A percentile compares a stretch with the other conserved stretches of the same genome.
Conservation (phyloP, 345 rosid genomes). For the Toxicodendron radicans region DNA sequence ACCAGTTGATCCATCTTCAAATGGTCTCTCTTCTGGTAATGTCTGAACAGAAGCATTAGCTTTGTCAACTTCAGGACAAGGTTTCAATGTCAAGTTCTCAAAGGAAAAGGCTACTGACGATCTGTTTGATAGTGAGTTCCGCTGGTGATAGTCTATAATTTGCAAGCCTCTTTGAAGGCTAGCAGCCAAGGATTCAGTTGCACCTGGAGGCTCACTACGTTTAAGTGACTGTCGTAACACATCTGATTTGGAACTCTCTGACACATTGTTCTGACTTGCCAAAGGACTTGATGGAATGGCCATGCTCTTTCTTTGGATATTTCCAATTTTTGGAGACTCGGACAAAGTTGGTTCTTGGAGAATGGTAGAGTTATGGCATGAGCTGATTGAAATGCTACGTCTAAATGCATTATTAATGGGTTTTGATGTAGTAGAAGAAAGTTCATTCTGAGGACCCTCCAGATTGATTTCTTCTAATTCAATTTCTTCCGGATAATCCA, state of each 20-base stretch:
- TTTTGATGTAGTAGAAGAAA: slow-evolving; percentile 32
- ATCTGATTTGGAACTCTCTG: slow-evolving; percentile 41
- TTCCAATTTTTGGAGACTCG: slow-evolving; percentile 87
- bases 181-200: slow-evolving; percentile 86
- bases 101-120: slow-evolving; percentile 77
- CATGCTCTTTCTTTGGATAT: slow-evolving; percentile 61
- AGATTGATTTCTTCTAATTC: slow-evolving; percentile 48
- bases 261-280: slow-evolving; percentile 48
- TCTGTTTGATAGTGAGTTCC: slow-evolving; percentile 50
- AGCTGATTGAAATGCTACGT: slow-evolving; percentile 57
- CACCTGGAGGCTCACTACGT: slow-evolving; percentile 58
- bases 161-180: slow-evolving; percentile 91
- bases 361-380: slow-evolving; percentile 50
- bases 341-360: slow-evolving; percentile 80
- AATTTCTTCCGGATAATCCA: slow-evolving; percentile 44
- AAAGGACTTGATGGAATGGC: slow-evolving; percentile 49
- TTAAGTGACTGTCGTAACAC: slow-evolving; percentile 33
- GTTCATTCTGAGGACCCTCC: slow-evolving; percentile 32
- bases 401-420: slow-evolving; percentile 37
- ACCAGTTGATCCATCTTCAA: no score
- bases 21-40: slow-evolving; percentile 35
- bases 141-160: slow-evolving; percentile 70
- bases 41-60: slow-evolving; percentile 45
- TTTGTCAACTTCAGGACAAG: slow-evolving; percentile 56
- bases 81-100: slow-evolving; percentile 68